A percentile compares a stretch with the other conserved stretches of the same genome.
Conservation (phyloP, 768 basidiomycete species). For the Albatrellus ellisii region DNA sequence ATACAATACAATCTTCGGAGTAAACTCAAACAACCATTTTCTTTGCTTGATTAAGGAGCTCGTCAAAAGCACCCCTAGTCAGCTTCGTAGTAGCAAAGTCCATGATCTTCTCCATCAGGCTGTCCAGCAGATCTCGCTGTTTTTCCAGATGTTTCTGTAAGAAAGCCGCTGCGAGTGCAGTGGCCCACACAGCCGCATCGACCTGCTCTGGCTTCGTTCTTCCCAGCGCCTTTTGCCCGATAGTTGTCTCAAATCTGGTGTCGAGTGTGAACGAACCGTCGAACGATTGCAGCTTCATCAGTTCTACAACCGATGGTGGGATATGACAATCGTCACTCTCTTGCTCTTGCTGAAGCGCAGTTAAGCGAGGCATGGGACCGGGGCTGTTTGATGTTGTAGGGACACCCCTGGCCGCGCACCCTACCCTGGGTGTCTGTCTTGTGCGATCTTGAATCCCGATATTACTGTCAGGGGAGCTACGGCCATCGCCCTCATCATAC, state of each 20-base stretch:
- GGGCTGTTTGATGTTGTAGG: no score
- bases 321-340: conserved; percentile 16
- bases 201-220: conserved; percentile 19
- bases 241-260: conserved; percentile 21
- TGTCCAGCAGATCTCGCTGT: conserved; percentile 28
- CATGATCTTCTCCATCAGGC: conserved; percentile 15
- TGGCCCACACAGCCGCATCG: conserved; percentile 32
- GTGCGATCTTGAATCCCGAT: no score
- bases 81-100: neutral
- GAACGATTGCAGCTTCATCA: conserved; percentile 28
- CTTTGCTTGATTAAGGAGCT: neutral
- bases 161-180: conserved; percentile 33
- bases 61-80: neutral
- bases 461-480: no score
- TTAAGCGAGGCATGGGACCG: conserved; percentile 9
- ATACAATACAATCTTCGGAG: no score
- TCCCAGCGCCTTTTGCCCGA: conserved; percentile 22
- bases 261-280: conserved; percentile 35
- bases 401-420: no score
- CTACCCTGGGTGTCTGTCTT: no score
- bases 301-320: conserved; percentile 18
- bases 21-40: neutral
- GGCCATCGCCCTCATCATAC: no score
- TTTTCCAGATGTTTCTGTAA: conserved; percentile 24
- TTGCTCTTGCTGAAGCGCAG: conserved; percentile 17